Base-by-base conservation (phyloP, 331 rosid species). In the Pyracantha coccinea region DNA sequence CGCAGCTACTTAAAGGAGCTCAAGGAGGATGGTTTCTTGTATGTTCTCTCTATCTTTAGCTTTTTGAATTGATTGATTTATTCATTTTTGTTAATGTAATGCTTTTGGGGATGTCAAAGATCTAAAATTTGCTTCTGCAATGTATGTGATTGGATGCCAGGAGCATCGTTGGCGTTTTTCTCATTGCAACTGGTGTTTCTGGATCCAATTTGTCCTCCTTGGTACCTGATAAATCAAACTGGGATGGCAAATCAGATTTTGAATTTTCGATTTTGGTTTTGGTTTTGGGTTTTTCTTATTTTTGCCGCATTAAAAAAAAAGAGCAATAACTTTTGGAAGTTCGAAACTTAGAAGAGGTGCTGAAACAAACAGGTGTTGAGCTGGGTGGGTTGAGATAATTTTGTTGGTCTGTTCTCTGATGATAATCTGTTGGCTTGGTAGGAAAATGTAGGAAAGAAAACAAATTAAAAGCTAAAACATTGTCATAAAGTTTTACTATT, bases 21-120 rank as follows among this genome's bases (percentile, higher is more conserved):
- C 78, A 87, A 83, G 79, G 89, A 90, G n/a, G 99, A 92, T 75
- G 97, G 97, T 81, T 95, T 77, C 87, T 4, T 77, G 97, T 95
- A 44, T 45, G 85, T 78, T 7, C 28, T 75, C 7, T 29, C 2
- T 68, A 27, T n/a, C 25, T 31, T n/a, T 74, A 1, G 11, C 16
- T 14, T 28, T 13, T 7, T 6, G 9, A 28, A 8, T 57, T 7
- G 16, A 23, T 28, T 21, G 14, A 31, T 20, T 61, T 15, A 16
- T 13, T n/a, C 10, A 23, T 33, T 31, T 33, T 41, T 77, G 35
- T 69, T 19, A 8, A 59, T 32, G 20, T 50, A 24, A 21, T 41
- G 20, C 21, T 33, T 33, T 27, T 27, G 28, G 10, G n/a, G 19
- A 7, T 27, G 66, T 59, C 66, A 62, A 76, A 47, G 76, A 80